These are phyloP conservation scores for Acanthamoeba quina DNA, from an alignment of 208 protist genomes.

Conservation along the genomic window DNA sequence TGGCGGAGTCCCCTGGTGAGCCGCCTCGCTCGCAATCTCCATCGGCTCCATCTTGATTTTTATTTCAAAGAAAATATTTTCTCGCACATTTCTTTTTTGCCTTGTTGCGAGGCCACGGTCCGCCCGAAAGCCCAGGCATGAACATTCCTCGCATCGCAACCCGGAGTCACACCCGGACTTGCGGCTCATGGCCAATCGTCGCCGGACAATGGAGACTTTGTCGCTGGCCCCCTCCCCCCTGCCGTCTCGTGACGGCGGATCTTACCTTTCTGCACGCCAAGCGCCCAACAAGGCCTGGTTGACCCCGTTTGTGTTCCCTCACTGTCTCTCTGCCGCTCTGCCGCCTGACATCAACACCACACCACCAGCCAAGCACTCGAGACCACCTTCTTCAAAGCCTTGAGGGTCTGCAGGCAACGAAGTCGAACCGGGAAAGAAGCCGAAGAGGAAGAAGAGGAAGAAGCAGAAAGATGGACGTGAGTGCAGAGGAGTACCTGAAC, in stretches of 20 bases:
- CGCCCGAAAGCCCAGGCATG: neutral
- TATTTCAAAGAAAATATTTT: neutral
- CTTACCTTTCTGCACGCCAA: neutral
- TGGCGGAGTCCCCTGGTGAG: no score
- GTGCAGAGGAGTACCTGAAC: conserved; percentile 58
- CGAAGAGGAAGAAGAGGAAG: neutral
- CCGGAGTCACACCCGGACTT: neutral
- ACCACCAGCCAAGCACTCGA: neutral
- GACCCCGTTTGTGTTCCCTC: no score
- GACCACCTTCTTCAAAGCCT: neutral
- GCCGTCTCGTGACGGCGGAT: neutral
- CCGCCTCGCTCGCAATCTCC: neutral
- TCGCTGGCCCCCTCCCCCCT: neutral
- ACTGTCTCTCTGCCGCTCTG: no score
- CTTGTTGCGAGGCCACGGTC: neutral
- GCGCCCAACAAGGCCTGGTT: no score
- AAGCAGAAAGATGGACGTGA: neutral
- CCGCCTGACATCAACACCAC: neutral
- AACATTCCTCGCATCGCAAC: neutral
- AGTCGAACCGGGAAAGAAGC: neutral
- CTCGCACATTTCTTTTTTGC: neutral
- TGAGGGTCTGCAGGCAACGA: no score
- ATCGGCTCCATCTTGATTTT: neutral
- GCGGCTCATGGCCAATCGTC: neutral
- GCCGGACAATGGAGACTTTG: neutral